Base-by-base conservation (phyloP, 176 grass and related monocot genomes). In the Aegilops speltoides region DNA sequence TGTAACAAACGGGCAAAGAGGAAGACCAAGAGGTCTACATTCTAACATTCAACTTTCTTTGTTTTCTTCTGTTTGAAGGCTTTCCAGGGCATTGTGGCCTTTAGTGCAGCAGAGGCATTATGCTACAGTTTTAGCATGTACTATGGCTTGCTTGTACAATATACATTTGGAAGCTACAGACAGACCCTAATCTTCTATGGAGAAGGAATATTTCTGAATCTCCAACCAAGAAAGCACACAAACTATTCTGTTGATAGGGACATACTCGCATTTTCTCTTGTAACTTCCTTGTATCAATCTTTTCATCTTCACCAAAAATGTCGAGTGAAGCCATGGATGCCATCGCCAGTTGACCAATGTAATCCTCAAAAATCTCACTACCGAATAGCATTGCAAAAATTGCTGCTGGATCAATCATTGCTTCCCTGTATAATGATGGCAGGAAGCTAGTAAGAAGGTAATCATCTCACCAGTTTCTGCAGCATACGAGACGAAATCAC, bases 341-440 rank as follows among this genome's bases (percentile, higher is more conserved):
- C 87, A 96, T 89, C 7, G 94, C 91, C 63, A 96, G 84, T 84
- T 93, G 67, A 85, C 94, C 94, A 86, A 96, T 93, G 73, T 96
- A 96, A 61, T 93, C 94, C 82, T 96, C 91, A 85, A 96, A 96
- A 64, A 89, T 62, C 78, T 93, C 94, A 85, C 94, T 96, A 50
- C 91, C 94, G 32, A 96, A 96, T 36, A 96, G 84, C 91, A 96
- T 93, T 15, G 94, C 91, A 77, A 96, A 96, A 64, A 96, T 96
- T 77, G 94, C 94, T 78, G 91, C 87, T 85, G 94, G 94, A 85
- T 96, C 91, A 79, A 96, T 96, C 52, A 96, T 93, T 84, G 81
- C 43, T 83, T 96, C 94, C 80, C 94, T 93, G 68, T 32, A 95
- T 64, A 50, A 73, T 66, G 37, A 65, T 68, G 36, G 78, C 76